Evolutionary conservation across 225 moss, liverwort and hornwort genomes (phyloP).

Genomic region (Antitrichia curtipendula): DNA sequence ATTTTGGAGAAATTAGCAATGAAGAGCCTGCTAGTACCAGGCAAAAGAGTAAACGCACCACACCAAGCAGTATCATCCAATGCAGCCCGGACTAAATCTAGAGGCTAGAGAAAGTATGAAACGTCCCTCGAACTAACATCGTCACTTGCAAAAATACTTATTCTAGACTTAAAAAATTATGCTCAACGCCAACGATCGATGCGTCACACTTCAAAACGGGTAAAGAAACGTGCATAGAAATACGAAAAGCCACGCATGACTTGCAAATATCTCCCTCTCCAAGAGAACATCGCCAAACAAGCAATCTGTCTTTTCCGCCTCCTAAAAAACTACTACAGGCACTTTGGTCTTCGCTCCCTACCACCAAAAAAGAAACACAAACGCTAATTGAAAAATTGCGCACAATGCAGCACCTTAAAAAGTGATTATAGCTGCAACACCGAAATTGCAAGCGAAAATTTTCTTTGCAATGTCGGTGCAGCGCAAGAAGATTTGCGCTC

Average conservation of each 20-base stretch:
- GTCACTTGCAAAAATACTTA: background rate
- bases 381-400: background rate
- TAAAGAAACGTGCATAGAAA: background rate
- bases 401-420: background rate
- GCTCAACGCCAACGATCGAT: background rate
- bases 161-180: background rate
- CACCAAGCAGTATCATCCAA: background rate
- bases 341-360: background rate
- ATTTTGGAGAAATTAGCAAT: background rate
- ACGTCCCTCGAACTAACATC: background rate
- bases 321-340: background rate
- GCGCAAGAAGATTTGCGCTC: background rate
- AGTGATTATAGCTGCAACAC: background rate
- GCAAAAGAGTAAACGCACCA: background rate
- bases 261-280: background rate
- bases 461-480: background rate
- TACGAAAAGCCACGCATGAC: background rate
- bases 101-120: background rate
- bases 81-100: background rate
- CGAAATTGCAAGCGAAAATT: background rate
- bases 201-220: background rate
- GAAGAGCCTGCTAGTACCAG: background rate
- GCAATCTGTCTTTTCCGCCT: background rate
- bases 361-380: background rate
- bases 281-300: background rate